phyloP scores from a whole-genome alignment of 2,329 filamentous ascomycete genomes.

The Botrytis squamosa region DNA sequence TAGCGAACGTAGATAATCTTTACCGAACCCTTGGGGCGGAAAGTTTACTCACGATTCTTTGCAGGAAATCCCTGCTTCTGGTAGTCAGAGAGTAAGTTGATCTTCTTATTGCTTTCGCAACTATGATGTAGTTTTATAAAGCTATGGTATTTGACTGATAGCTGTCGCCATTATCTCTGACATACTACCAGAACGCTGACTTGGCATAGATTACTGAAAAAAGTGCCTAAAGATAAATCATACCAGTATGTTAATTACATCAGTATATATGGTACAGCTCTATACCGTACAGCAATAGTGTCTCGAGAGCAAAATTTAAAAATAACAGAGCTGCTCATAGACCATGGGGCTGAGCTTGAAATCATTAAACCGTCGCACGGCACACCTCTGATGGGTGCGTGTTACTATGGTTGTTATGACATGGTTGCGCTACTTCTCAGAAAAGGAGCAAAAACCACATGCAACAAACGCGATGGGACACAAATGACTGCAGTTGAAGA shows the following conservation, averaged over 20 bases:
- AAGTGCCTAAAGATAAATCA: background rate
- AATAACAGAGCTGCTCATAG: background rate
- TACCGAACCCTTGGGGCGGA: accelerated
- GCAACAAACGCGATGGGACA: background rate
- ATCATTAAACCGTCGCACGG: background rate
- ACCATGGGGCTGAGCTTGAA: background rate
- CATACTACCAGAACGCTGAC: background rate
- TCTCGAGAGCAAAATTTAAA: background rate
- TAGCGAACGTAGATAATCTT: background rate
- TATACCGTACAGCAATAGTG: background rate
- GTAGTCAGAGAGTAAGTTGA: background rate
- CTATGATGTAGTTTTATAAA: background rate
- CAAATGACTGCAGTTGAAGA: background rate
- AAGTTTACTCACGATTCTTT: background rate
- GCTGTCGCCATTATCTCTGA: background rate
- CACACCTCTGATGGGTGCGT: constrained; percentile 1
- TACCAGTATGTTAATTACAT: background rate
- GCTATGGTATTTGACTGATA: background rate
- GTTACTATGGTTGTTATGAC: background rate
- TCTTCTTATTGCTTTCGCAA: background rate
- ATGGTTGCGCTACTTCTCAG: background rate
- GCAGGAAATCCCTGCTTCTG: accelerated
- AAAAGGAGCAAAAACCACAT: background rate
- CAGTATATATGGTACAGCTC: background rate
- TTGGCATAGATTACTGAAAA: background rate